A percentile compares a stretch with the other conserved stretches of the same genome.
These are phyloP conservation scores for Boeremia lycopersici DNA, from an alignment of 2,329 filamentous ascomycete genomes.

Conservation along the genomic window DNA sequence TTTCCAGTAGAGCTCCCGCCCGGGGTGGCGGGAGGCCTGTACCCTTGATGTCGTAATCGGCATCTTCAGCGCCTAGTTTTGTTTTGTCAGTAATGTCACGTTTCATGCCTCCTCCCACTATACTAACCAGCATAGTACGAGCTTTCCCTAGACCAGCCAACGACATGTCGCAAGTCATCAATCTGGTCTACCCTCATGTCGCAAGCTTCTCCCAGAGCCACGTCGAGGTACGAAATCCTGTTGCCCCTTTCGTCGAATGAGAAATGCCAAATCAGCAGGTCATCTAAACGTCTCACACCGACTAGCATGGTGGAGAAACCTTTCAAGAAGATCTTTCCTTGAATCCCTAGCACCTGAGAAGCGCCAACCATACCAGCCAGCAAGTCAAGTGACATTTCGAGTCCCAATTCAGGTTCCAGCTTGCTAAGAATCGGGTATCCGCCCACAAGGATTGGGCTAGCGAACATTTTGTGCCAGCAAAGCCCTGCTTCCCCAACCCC, in stretches of 20 bases:
- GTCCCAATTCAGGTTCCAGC: constrained; percentile 19
- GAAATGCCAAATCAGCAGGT: constrained; percentile 42
- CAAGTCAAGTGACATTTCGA: constrained; percentile 43
- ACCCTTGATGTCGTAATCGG: too few species aligned
- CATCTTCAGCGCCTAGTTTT: too few species aligned
- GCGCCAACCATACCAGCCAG: constrained; percentile 28
- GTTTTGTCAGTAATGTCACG: too few species aligned
- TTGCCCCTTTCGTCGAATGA: not conserved
- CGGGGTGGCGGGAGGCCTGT: too few species aligned
- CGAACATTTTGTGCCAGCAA: constrained; percentile 17
- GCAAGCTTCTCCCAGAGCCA: too few species aligned
- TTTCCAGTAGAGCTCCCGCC: too few species aligned
- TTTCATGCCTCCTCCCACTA: too few species aligned
- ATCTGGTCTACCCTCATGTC: too few species aligned
- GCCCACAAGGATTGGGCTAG: constrained; percentile 7
- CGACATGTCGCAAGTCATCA: not conserved
- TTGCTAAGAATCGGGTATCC: constrained; percentile 9
- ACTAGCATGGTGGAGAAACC: constrained; percentile 46
- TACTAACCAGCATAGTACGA: too few species aligned
- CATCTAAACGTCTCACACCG: constrained; percentile 19
- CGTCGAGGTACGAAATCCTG: not conserved
- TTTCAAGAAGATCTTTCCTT: constrained; percentile 40
- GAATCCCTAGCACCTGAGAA: constrained; percentile 28
- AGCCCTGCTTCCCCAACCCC: not conserved
- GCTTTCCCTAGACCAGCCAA: constrained; percentile 15